A percentile compares a stretch with the other conserved stretches of the same genome.
Evolutionary conservation across 1,284 basidiomycete species (phyloP).

Genomic region (Irpex sp.): DNA sequence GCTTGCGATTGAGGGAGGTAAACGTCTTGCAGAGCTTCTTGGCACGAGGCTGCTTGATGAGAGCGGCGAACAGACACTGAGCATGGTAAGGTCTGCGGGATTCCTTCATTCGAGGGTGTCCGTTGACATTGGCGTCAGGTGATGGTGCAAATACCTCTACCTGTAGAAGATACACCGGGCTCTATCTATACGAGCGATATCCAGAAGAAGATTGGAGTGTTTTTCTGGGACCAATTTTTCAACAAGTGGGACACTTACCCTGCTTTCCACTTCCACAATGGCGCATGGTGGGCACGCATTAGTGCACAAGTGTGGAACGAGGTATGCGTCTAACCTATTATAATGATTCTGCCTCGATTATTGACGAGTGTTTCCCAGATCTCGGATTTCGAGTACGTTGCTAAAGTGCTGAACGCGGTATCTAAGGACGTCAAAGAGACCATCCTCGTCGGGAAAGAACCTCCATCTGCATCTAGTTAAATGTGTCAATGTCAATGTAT

Average conservation of each 20-base stretch:
- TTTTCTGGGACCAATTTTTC: slow-evolving; percentile 38
- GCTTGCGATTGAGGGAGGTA: slow-evolving; percentile 73
- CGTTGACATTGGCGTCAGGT: background rate
- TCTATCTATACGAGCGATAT: slow-evolving; percentile 16
- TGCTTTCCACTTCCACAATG: slow-evolving; percentile 51
- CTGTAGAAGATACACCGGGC: slow-evolving; percentile 18
- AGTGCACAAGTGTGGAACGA: slow-evolving; percentile 76
- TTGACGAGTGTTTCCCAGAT: slow-evolving; percentile 30
- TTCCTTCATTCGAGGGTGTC: too few relatives aligned
- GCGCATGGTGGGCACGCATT: slow-evolving; percentile 68
- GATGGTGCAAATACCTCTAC: slow-evolving; percentile 25
- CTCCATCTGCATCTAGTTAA: too few relatives aligned
- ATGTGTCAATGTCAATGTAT: too few relatives aligned
- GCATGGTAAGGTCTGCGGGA: too few relatives aligned
- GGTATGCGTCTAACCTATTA: slow-evolving; percentile 12
- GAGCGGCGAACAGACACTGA: slow-evolving; percentile 55
- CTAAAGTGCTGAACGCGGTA: slow-evolving; percentile 34
- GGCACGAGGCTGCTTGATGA: slow-evolving; percentile 67
- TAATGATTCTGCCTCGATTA: background rate
- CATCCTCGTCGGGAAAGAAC: slow-evolving; percentile 3
- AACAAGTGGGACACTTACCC: slow-evolving; percentile 41
- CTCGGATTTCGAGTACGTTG: slow-evolving; percentile 51
- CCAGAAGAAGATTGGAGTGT: slow-evolving; percentile 25
- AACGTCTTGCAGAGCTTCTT: slow-evolving; percentile 57
- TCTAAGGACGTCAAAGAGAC: slow-evolving; percentile 14